These are phyloP conservation scores for Juglanconis juglandina DNA, from an alignment of 2,329 filamentous ascomycete genomes.

Conservation along the genomic window DNA sequence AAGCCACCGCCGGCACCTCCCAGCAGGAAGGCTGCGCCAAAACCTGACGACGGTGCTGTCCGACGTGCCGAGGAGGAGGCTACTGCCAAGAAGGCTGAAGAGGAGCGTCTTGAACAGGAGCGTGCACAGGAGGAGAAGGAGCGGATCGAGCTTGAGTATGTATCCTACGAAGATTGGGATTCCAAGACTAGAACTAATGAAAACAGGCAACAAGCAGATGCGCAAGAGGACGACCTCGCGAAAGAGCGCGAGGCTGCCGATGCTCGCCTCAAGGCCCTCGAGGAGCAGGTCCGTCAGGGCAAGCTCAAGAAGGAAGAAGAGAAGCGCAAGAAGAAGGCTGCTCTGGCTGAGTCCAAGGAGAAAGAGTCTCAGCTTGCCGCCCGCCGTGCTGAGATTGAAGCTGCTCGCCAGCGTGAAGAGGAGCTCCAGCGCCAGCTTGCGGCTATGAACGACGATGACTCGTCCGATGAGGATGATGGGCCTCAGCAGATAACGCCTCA, in stretches of 20 bases:
- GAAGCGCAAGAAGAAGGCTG: slow-evolving; percentile 87
- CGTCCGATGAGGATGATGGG: slow-evolving; percentile 77
- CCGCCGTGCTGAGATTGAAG: slow-evolving; percentile 87
- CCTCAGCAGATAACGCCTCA: slow-evolving; percentile 66
- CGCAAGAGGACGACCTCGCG: slow-evolving; percentile 76
- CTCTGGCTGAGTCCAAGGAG: slow-evolving; percentile 79
- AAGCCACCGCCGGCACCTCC: slow-evolving; percentile 76
- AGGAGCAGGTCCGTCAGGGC: slow-evolving; percentile 89
- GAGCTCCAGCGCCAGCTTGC: slow-evolving; percentile 87
- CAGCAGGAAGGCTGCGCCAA: slow-evolving; percentile 65
- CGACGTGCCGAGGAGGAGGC: slow-evolving; percentile 58
- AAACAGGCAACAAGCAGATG: slow-evolving; percentile 65
- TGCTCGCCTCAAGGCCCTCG: slow-evolving; percentile 79
- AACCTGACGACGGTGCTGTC: slow-evolving; percentile 56
- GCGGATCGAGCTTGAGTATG: slow-evolving; percentile 79
- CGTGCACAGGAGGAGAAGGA: slow-evolving; percentile 73
- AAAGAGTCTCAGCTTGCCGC: slow-evolving; percentile 81
- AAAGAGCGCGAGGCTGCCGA: slow-evolving; percentile 77
- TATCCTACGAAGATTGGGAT: slow-evolving; percentile 28
- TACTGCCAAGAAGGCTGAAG: slow-evolving; percentile 59
- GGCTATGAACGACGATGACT: slow-evolving; percentile 66
- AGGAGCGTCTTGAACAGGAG: slow-evolving; percentile 64
- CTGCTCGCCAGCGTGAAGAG: slow-evolving; percentile 82
- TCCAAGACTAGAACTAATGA: slow-evolving; percentile 25
- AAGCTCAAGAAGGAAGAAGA: slow-evolving; percentile 97